Evolutionary conservation across 495 filamentous ascomycete species (phyloP).

Genomic region (Daldinia concentrica): DNA sequence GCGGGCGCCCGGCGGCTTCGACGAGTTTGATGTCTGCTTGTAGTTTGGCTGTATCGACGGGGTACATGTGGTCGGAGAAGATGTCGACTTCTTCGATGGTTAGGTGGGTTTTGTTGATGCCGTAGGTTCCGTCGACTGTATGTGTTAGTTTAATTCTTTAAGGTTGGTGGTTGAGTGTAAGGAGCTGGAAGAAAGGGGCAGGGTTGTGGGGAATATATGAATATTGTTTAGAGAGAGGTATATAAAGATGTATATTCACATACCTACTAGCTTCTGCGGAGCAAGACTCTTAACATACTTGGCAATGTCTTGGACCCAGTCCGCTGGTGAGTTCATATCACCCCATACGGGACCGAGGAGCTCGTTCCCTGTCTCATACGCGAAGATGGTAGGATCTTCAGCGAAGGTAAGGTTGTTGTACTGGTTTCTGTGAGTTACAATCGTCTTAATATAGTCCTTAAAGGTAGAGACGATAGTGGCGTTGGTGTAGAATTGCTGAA

Average conservation of each 20-base stretch:
- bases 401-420: conserved; percentile 65
- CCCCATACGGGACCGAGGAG: conserved; percentile 59
- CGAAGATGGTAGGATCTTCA: conserved; percentile 65
- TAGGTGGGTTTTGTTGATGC: conserved; percentile 62
- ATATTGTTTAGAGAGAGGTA: neutral
- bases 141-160: conserved; percentile 4
- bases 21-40: conserved; percentile 54
- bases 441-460: conserved; percentile 61
- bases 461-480: conserved; percentile 55
- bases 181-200: neutral
- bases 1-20: conserved; percentile 52
- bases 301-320: conserved; percentile 61
- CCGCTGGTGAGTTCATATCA: conserved; percentile 59
- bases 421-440: conserved; percentile 61
- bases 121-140: conserved; percentile 65
- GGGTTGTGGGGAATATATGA: neutral
- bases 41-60: conserved; percentile 56
- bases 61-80: conserved; percentile 64
- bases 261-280: conserved; percentile 57
- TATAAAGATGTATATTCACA: neutral
- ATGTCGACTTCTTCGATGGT: conserved; percentile 59
- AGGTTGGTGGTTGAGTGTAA: neutral
- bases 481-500: conserved; percentile 65
- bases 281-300: conserved; percentile 59
- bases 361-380: conserved; percentile 66